Base-by-base conservation (phyloP, 768 basidiomycete species). In the Punctularia strigosozonata region DNA sequence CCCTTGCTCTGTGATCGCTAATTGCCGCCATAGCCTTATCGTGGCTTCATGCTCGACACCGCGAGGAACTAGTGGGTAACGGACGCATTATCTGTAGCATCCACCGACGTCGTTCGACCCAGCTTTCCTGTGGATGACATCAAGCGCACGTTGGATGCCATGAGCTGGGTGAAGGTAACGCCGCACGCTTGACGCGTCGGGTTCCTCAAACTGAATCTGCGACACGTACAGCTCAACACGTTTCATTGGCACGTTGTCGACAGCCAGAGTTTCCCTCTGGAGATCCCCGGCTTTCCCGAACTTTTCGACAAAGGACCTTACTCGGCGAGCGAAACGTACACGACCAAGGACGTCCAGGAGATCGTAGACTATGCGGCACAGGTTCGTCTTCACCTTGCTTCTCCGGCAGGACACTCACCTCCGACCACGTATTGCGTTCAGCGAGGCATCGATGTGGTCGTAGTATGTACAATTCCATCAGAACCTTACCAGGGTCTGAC, bases 211-310 rank as follows among this genome's bases (percentile, higher is more conserved):
- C 6, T 31, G 22, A 18, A 8, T 20, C 5, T 37, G 19, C 30
- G 24, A 6, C 24, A 24, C 38, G 13, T 22, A 5, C 31, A 78
- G 75, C 69, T 85, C 36, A 87, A 78, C 55, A 74, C 72, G 2
- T 71, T 90, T 48, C 84, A 90, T 46, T 90, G 86, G 87, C 88
- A 90, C 50, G 65, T 86, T 41, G 75, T 76, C 25, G 88, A 91
- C 57, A 75, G 77, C 39, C 84, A 90, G 49, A 77, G 75, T 25
- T 91, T 84, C 63, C 86, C 88, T 2, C 64, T 90, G 13, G 63
- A 69, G 26, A 59, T 89, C 15, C 61, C 72, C 3, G 67, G 66
- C 7, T 79, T 71, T 51, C 68, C 77, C 0, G 71, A 73, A 39
- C 61, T 90, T 1, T 64, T 80, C 7, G 43, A 45, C 14, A 65